Evolutionary conservation across 2,329 filamentous ascomycete genomes (phyloP).

Genomic region (Diaporthe capsici): DNA sequence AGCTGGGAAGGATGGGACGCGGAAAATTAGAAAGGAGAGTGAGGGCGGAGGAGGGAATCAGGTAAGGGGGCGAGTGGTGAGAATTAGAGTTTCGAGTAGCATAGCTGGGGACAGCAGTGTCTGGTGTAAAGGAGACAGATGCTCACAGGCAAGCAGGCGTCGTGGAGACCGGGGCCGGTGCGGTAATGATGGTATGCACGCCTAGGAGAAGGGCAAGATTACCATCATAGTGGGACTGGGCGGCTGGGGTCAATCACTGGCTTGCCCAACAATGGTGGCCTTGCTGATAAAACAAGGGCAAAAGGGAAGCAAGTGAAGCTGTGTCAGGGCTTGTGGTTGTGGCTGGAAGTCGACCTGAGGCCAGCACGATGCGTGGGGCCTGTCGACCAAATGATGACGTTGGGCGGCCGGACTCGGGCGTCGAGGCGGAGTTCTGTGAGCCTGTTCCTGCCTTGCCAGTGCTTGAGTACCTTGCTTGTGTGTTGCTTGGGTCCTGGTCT

Average conservation of each 20-base stretch:
- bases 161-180: background rate
- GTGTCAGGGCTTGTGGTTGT: background rate
- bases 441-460: background rate
- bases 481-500: background rate
- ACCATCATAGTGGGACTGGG: background rate
- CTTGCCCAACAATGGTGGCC: background rate
- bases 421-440: conserved; percentile 21
- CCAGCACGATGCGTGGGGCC: conserved; percentile 22
- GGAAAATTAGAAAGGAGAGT: background rate
- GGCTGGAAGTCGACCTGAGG: conserved; percentile 30
- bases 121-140: background rate
- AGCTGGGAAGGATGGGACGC: background rate
- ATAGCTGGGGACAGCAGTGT: background rate
- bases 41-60: background rate
- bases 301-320: background rate
- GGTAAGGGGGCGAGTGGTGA: background rate
- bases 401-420: background rate
- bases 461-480: background rate
- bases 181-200: background rate
- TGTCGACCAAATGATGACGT: conserved; percentile 28
- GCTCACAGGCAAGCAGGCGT: background rate
- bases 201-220: background rate
- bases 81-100: conserved; percentile 11
- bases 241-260: background rate
- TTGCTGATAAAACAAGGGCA: background rate